A percentile compares a stretch with the other conserved stretches of the same genome.
Conservation (phyloP, 352 stramenopile species). For the Globisporangium cylindrosporum region DNA sequence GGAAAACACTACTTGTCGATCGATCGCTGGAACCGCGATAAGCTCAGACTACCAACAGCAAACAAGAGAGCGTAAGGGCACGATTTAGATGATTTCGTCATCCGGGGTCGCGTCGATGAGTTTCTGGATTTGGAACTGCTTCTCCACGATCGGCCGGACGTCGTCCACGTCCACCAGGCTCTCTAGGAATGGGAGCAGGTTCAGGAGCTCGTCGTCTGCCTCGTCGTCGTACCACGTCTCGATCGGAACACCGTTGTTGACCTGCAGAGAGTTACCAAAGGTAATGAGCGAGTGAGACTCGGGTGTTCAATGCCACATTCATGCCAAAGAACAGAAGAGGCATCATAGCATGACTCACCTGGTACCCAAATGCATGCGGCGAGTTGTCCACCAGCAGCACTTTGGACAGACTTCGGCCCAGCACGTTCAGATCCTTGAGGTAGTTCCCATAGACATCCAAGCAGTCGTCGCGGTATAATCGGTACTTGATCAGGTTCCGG, state of each 20-base stretch:
- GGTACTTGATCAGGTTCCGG: conserved; percentile 88
- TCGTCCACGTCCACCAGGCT: conserved; percentile 85
- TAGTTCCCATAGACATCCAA: conserved; percentile 97
- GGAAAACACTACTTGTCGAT: neutral
- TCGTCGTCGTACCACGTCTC: conserved; percentile 98
- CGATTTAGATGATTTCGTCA: conserved; percentile 43
- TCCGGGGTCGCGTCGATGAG: conserved; percentile 74
- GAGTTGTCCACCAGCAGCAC: conserved; percentile 97
- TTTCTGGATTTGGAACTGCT: conserved; percentile 91
- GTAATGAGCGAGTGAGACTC: neutral
- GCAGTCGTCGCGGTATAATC: conserved; percentile 95
- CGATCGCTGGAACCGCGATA: neutral
- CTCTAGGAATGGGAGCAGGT: conserved; percentile 94
- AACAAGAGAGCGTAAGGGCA: neutral
- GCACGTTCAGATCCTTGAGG: conserved; percentile 98
- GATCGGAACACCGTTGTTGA: conserved; percentile 98
- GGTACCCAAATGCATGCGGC: conserved; percentile 97
- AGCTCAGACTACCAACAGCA: conserved; percentile 5
- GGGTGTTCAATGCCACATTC: neutral
- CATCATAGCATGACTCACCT: conserved; percentile 41
- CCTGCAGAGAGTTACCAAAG: conserved; percentile 20
- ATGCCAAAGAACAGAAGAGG: neutral
- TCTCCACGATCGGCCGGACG: conserved; percentile 86
- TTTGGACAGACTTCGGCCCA: conserved; percentile 91
- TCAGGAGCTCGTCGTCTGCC: conserved; percentile 94